phyloP scores from a whole-genome alignment of 148 eudicot genomes.

The Rhododendron henanense region DNA sequence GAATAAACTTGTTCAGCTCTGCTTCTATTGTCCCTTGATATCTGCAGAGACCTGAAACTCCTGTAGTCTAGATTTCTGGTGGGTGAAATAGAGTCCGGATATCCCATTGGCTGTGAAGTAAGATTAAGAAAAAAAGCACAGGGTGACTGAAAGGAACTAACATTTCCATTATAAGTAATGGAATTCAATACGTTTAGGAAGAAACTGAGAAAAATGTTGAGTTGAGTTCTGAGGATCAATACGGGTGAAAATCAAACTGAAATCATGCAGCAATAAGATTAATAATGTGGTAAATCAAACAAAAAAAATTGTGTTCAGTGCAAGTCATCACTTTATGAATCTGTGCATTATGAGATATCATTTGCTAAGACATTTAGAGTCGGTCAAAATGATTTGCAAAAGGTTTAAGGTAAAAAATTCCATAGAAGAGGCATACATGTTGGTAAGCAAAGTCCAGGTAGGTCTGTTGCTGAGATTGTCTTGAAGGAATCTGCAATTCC shows the following conservation, averaged over 20 bases:
- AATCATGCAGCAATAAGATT: not conserved
- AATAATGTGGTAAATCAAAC: not conserved
- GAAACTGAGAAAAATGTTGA: not conserved
- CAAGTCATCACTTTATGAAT: not conserved
- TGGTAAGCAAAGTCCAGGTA: not conserved
- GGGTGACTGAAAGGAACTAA: not conserved
- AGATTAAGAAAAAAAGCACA: not conserved
- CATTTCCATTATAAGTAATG: not conserved
- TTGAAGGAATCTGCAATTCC: constrained; percentile 10
- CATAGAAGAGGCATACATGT: constrained; percentile 5
- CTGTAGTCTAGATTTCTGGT: not conserved
- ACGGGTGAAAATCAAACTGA: not conserved
- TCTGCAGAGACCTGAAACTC: constrained; percentile 4
- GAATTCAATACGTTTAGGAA: not conserved
- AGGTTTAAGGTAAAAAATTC: not conserved
- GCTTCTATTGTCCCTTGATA: not conserved
- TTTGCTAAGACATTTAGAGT: not conserved
- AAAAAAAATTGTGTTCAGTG: not conserved
- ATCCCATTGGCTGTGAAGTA: constrained; percentile 8
- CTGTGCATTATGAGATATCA: not conserved
- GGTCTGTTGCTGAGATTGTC: constrained; percentile 5
- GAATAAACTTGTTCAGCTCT: not conserved
- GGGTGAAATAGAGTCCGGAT: not conserved
- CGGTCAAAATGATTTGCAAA: not conserved
- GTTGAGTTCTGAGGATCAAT: not conserved